A percentile compares a stretch with the other conserved stretches of the same genome.
Conservation (phyloP, 345 rosid species). For the Clausena lansium region DNA sequence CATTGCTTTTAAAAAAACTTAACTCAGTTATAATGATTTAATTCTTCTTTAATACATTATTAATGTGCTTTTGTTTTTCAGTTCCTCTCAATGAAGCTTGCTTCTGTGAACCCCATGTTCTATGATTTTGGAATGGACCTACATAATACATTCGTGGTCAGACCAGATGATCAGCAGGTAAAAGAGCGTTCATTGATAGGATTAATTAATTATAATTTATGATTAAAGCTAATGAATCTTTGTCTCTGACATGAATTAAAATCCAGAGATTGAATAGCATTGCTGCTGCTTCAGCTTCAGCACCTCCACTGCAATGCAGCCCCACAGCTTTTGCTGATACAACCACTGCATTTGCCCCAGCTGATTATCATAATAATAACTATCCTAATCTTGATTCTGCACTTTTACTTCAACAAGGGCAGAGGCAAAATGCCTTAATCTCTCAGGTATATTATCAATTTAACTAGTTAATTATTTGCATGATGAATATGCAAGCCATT, state of each 20-base stretch:
- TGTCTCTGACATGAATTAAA: slow-evolving; percentile 30
- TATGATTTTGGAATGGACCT: slow-evolving; percentile 59
- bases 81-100: slow-evolving; percentile 79
- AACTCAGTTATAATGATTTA: too few species aligned
- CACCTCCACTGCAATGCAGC: slow-evolving; percentile 25
- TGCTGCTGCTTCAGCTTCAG: slow-evolving; percentile 12
- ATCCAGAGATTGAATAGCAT: slow-evolving; percentile 35
- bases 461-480: background rate
- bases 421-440: slow-evolving; percentile 16
- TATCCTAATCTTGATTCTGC: slow-evolving; percentile 29
- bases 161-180: slow-evolving; percentile 36
- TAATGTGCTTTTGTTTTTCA: slow-evolving; percentile 15
- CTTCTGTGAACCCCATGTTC: slow-evolving; percentile 58
- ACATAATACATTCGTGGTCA: slow-evolving; percentile 41
- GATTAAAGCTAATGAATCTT: slow-evolving; percentile 27
- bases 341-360: slow-evolving; percentile 21
- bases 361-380: slow-evolving; percentile 26
- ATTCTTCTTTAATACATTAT: too few species aligned
- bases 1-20: too few species aligned
- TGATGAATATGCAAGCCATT: background rate
- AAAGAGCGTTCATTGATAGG: background rate
- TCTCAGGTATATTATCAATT: slow-evolving; percentile 22
- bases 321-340: slow-evolving; percentile 40
- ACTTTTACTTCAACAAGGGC: slow-evolving; percentile 33
- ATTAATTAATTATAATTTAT: background rate